Evolutionary conservation across 2,329 filamentous ascomycete species (phyloP).

Genomic region (Epichloe baconii): DNA sequence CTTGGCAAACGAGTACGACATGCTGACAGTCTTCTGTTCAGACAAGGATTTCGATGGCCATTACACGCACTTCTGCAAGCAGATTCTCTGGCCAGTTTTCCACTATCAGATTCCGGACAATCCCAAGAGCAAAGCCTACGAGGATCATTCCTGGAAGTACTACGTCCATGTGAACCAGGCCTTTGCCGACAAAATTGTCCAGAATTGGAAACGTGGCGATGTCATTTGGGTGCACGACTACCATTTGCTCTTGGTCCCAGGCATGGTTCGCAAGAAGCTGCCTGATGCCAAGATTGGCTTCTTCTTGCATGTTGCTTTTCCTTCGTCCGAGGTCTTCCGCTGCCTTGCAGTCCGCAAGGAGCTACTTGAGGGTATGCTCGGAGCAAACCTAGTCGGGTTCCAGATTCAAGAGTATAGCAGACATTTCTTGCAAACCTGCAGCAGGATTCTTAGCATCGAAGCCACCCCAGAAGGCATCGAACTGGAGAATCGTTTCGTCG

Average conservation of each 20-base stretch:
- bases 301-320: conserved; percentile 90
- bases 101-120: conserved; percentile 98
- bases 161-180: conserved; percentile 87
- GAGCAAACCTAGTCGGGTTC: conserved; percentile 84
- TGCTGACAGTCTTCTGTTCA: conserved; percentile 70
- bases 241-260: conserved; percentile 77
- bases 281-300: conserved; percentile 93
- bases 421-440: conserved; percentile 93
- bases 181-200: conserved; percentile 81
- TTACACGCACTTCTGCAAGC: conserved; percentile 94
- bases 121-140: conserved; percentile 94
- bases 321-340: conserved; percentile 89
- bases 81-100: conserved; percentile 94
- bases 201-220: conserved; percentile 89
- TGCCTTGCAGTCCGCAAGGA: conserved; percentile 79
- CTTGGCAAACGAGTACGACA: conserved; percentile 69
- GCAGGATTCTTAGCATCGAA: conserved; percentile 78
- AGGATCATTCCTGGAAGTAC: conserved; percentile 93
- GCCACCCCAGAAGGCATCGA: conserved; percentile 80
- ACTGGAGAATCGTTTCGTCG: conserved; percentile 84
- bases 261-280: conserved; percentile 78
- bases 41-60: conserved; percentile 92
- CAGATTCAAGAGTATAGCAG: conserved; percentile 87
- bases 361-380: conserved; percentile 82
- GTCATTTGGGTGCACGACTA: conserved; percentile 95